Evolutionary conservation across 1,284 basidiomycete genomes (phyloP).

Genomic region (Salmacisia buchloeana): DNA sequence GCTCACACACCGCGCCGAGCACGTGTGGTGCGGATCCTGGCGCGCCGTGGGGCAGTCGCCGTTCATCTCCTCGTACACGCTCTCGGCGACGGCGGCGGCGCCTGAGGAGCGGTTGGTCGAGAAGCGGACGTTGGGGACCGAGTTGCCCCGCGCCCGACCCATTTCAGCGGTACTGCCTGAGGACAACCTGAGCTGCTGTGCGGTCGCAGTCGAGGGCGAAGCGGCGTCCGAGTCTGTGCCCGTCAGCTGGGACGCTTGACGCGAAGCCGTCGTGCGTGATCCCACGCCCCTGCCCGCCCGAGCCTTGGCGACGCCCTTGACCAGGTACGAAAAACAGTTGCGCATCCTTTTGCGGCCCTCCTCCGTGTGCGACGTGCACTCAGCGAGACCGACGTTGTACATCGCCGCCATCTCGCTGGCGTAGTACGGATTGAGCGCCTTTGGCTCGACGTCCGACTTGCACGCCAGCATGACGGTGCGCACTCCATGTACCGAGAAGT

Average conservation of each 20-base stretch:
- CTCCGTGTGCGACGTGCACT: slow-evolving; percentile 32
- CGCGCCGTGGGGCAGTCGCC: background rate
- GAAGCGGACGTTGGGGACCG: background rate
- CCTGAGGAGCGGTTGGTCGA: background rate
- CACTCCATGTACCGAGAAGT: slow-evolving; percentile 32
- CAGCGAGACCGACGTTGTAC: slow-evolving; percentile 43
- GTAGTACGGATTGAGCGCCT: slow-evolving; percentile 43
- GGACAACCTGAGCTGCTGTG: background rate
- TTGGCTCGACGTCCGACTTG: slow-evolving; percentile 43
- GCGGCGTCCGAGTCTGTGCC: background rate
- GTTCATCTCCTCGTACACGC: background rate
- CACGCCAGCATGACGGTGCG: slow-evolving; percentile 46
- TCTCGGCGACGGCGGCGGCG: background rate
- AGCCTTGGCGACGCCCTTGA: slow-evolving; percentile 44
- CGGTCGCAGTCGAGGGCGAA: too few species aligned
- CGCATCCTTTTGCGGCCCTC: slow-evolving; percentile 47
- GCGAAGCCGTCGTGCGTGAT: background rate
- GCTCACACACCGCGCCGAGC: background rate
- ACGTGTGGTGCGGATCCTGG: background rate
- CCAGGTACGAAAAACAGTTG: slow-evolving; percentile 43
- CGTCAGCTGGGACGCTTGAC: background rate
- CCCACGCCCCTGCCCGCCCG: slow-evolving; percentile 13
- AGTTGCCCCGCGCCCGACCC: background rate
- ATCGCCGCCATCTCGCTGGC: slow-evolving; percentile 44
- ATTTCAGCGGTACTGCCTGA: background rate